Base-by-base conservation (phyloP, 805 yeast species). In the Pichia ethanolica region DNA sequence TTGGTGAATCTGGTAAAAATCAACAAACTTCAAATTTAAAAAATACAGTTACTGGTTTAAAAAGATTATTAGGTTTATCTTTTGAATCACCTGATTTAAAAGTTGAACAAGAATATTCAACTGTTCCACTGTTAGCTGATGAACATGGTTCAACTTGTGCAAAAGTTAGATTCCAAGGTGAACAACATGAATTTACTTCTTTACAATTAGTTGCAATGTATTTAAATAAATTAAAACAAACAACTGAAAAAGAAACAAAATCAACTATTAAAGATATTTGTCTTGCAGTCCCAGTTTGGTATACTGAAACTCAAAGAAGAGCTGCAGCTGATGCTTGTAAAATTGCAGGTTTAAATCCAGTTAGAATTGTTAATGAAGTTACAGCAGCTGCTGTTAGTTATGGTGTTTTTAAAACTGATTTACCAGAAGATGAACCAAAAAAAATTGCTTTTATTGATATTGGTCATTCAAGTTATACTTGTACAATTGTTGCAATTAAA, bases 301-400 rank as follows among this genome's bases (percentile, higher is more conserved):
- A 88, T 79, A 81, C 95, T 49, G 98, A 93, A 71, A 82, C 79
- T 64, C 98, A 93, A 76, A 90, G 99, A 73, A 89, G 96, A 64
- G 96, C 97, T 55, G 83, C 93, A 58, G 78, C 89, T 53, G 98
- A 93, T 68, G 97, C 99, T 51, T 91, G 96, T 64, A 80, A 78
- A 67, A 86, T 93, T 68, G 98, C 99, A 52, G 96, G 96, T 56
- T 79, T 93, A 66, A 93, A 93, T 82, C 98, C 99, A 53, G 97
- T 93, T 53, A 87, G 99, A 80, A 82, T 93, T 56, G 96, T 93
- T 61, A 93, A 93, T 71, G 99, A 93, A 70, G 84, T 87, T 58
- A 90, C 98, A 51, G 98, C 99, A 53, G 99, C 99, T 54, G 98
- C 97, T 63, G 96, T 93, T 57, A 95, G 97, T 61, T 95, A 93